Base-by-base conservation (phyloP, 1,139 yeast species). In the Hyphopichia buzzinii region DNA sequence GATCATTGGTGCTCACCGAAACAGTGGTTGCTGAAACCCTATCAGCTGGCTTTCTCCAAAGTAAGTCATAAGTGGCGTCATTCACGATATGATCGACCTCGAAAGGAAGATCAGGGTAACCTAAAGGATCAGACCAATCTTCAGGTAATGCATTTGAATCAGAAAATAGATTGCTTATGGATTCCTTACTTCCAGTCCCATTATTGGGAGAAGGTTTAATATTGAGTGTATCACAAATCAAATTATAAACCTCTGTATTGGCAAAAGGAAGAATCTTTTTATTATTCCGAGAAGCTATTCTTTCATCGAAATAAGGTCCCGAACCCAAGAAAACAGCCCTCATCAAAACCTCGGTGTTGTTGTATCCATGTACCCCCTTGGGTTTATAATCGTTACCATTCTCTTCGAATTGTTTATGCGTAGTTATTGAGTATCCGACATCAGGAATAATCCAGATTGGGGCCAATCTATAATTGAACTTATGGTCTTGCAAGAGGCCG, bases 381-480 rank as follows among this genome's bases (percentile, higher is more conserved):
- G 92, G 87, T 26, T 59, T 57, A 55, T 83, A 84, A 17, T 75
- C 71, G 35, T 64, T 57, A 24, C 60, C 58, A 48, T 71, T 70
- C 1, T 67, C 67, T 23, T 73, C 68, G 73, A 80, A 75, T 42
- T 75, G 77, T 13, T 71, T 67, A 39, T 72, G 75, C 2, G 89
- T 84, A 1, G 88, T 77, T n/a, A 88, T 60, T 0, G 85, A 69
- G 63, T 84, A 89, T 0, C 96, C 96, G 4, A 86, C 81, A 23
- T 80, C 72, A 0, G 97, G 96, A 2, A 89, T 65, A 3, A 90
- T 59, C 92, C 96, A 87, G 12, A 89, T 58, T 1, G 95, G 95
- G 0, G 96, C 95, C 26, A 87, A 65, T 40, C 96, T 69, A 35
- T 77, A 67, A 39, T 72, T 65, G 50, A 72, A 84, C 31, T 52